Evolutionary conservation across 805 yeast genomes (phyloP).

Genomic region (Clavispora fructus): DNA sequence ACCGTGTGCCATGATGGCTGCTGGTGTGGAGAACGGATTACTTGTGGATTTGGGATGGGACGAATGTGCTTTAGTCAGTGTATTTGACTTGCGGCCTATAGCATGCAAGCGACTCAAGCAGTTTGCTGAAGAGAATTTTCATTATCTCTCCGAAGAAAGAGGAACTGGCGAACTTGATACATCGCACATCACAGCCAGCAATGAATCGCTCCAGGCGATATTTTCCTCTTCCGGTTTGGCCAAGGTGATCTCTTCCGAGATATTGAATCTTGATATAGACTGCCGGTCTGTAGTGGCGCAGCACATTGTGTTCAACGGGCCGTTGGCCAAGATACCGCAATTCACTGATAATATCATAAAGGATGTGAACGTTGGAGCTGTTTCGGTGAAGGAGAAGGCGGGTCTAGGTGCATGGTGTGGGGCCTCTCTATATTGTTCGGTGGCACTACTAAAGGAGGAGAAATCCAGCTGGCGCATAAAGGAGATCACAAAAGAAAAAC

Average conservation of each 20-base stretch:
- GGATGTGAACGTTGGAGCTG: constrained; percentile 4
- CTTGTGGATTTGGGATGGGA: constrained; percentile 12
- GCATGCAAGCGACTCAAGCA: neutral
- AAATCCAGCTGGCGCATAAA: constrained; percentile 10
- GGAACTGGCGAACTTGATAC: neutral
- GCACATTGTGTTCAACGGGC: constrained; percentile 10
- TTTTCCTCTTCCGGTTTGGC: neutral
- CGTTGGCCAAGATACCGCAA: constrained; percentile 2
- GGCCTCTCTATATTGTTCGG: constrained; percentile 16
- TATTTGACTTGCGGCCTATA: neutral
- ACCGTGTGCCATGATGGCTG: constrained; percentile 9
- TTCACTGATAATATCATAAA: constrained; percentile 6
- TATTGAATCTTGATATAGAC: constrained; percentile 4
- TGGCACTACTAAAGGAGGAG: constrained; percentile 9
- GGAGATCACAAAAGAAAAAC: constrained; percentile 6
- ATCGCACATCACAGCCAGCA: neutral
- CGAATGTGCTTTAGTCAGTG: constrained; percentile 2
- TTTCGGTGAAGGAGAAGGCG: constrained; percentile 5
- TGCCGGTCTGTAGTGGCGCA: constrained; percentile 5
- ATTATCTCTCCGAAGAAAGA: constrained; percentile 1
- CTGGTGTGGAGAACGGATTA: constrained; percentile 10
- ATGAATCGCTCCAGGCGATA: neutral
- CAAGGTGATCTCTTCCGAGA: neutral
- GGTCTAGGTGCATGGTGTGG: constrained; percentile 15
- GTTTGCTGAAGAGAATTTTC: constrained; percentile 9